These are phyloP conservation scores for Rhexocercosporidium sp. DNA, from an alignment of 2,329 filamentous ascomycete genomes.

Conservation along the genomic window DNA sequence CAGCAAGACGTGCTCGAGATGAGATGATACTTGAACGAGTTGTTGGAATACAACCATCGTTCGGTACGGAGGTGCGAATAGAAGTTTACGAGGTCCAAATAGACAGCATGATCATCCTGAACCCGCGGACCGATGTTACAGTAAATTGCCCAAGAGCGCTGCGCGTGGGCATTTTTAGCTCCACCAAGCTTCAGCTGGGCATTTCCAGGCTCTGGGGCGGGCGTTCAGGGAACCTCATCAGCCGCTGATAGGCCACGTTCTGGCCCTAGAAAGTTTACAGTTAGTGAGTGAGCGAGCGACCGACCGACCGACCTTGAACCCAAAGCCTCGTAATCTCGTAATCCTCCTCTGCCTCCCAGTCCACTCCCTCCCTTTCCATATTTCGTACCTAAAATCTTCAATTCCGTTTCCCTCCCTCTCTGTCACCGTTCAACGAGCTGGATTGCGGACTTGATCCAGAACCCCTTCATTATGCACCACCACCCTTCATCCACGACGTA, in stretches of 20 bases:
- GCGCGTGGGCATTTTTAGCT: background rate
- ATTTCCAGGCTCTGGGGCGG: background rate
- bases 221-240: background rate
- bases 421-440: background rate
- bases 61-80: background rate
- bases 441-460: background rate
- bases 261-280: background rate
- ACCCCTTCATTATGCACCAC: slow-evolving; percentile 18
- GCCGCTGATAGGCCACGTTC: background rate
- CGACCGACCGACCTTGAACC: background rate
- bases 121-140: background rate
- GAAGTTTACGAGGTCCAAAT: background rate
- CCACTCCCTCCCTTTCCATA: background rate
- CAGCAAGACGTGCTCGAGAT: too few relatives aligned
- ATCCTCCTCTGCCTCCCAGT: background rate
- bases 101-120: background rate
- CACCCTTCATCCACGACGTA: background rate
- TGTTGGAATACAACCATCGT: too few relatives aligned
- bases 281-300: too few relatives aligned
- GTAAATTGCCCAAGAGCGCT: background rate
- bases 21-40: too few relatives aligned
- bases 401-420: background rate
- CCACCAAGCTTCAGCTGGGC: background rate
- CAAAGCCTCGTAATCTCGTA: background rate
- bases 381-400: background rate